Base-by-base conservation (phyloP, 2,329 filamentous ascomycete genomes). In the Aureobasidium sp. region DNA sequence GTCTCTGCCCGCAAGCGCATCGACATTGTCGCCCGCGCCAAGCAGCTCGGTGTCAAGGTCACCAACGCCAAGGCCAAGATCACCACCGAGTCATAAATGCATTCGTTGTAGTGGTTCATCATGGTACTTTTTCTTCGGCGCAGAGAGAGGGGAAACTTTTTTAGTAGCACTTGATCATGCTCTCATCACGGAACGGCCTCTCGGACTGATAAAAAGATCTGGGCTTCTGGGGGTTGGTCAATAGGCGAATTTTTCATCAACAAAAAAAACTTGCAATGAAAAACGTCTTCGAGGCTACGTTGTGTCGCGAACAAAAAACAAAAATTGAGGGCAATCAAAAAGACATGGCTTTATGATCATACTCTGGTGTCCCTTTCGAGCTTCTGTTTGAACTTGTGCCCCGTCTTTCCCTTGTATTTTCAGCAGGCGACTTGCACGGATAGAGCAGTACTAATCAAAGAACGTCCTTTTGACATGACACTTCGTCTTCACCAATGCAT, bases 51-150 rank as follows among this genome's bases (percentile, higher is more conserved):
- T 77, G 94, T 99, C 79, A 99, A 99, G 90, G 93, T 99, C 79
- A 99, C 94, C 78, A 99, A 99, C 86, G 81, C 90, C 81, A 96
- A 97, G 90, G 94, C 92, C 77, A 95, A 93, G 86, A 89, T 99
- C 79, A 96, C 93, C 74, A 96, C 91, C 73, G 94, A 99, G 87
- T 82, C 83, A 73, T 87, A 82, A 65, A 61, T 61, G 64, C 25
- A 50, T 50, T 63, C 41, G 32, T 48, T 25, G 57, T 59, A 58
- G 57, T 59, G 57, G 34, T 49, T 59, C 13, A 39, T 59, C n/a
- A 42, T 29, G 27, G 54, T 48, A 42, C 41, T 50, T 50, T 54
- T 49, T 36, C 34, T 59, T 49, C 34, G 57, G 57, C 57, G 57
- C 45, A 59, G 44, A 34, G 34, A 39, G 34, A 47, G 55, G 30